These are phyloP conservation scores for Rhododendron ovatum DNA, from an alignment of 148 eudicot species.

Conservation along the genomic window DNA sequence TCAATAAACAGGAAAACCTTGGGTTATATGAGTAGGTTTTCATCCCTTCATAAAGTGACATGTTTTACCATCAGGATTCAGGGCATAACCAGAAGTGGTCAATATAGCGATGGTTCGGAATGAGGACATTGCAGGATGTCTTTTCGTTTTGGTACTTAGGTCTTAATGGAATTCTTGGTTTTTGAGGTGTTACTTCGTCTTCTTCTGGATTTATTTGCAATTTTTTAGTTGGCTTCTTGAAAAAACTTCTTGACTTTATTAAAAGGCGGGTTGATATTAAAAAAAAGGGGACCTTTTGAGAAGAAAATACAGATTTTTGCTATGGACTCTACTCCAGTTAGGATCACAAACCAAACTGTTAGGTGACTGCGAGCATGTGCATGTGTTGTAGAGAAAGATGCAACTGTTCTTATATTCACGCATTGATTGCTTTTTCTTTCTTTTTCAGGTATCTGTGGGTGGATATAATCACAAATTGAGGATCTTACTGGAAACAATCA, in stretches of 20 bases:
- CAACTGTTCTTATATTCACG: not conserved
- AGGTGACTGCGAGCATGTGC: not conserved
- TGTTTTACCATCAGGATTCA: not conserved
- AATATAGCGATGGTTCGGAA: not conserved
- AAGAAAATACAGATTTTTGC: not conserved
- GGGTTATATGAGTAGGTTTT: not conserved
- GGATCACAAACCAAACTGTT: not conserved
- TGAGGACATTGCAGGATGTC: not conserved
- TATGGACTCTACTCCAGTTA: not conserved
- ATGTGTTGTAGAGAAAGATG: not conserved
- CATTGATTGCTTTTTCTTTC: not conserved
- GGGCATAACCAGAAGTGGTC: not conserved
- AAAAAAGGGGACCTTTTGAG: not conserved
- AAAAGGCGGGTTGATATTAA: not conserved
- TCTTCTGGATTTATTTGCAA: not conserved
- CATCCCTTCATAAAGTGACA: not conserved
- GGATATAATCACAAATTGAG: slow-evolving; percentile 93
- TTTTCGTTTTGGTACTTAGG: not conserved
- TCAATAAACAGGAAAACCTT: not conserved
- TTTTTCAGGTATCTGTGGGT: slow-evolving; percentile 58
- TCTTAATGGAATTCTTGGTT: not conserved
- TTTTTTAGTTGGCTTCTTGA: not conserved
- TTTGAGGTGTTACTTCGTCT: not conserved
- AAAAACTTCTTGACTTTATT: not conserved
- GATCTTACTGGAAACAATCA: slow-evolving; percentile 69